Base-by-base conservation (phyloP, 305 asterid species). In the Fraxinus baroniana region DNA sequence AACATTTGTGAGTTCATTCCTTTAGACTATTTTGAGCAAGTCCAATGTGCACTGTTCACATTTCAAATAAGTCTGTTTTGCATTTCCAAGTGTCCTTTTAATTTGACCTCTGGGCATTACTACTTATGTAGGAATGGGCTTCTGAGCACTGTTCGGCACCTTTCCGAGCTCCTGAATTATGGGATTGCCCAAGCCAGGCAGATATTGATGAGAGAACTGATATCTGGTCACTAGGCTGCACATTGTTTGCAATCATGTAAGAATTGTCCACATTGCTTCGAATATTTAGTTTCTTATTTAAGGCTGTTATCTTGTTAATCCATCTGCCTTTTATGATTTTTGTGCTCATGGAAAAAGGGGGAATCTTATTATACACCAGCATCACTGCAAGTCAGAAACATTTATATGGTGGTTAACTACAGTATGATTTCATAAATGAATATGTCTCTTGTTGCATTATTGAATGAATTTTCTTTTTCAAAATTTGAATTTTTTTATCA, bases 141-240 rank as follows among this genome's bases (percentile, higher is more conserved):
- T 83, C 99, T 72, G 97, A 96, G 89, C 98, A 94, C 87, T 94
- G 96, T 84, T 94, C 98, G 70, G 98, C 98, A 77, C 98, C 98
- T 77, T 94, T 81, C 86, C 93, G 98, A 79, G 97, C 99, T 83
- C 99, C 99, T 81, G 99, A 96, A 84, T 79, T 96, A 78, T 91
- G 98, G 97, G 98, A 94, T 90, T 94, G 99, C 89, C 98, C 98
- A 75, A 96, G 98, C 92, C 93, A 92, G 64, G 91, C 92, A 41
- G 95, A 93, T 88, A 87, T 96, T 55, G 99, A 96, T 44, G 98
- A 96, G 91, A 91, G 99, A 90, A 91, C 94, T 88, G 99, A 93
- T 88, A 90, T 96, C 87, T 94, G 98, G 99, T 97, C 99, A 30
- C 84, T 94, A 62, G 98, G 99, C 84, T 97, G 99, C 93, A 94